Evolutionary conservation across 352 stramenopile species (phyloP).

Genomic region (Phytophthora palmivora): DNA sequence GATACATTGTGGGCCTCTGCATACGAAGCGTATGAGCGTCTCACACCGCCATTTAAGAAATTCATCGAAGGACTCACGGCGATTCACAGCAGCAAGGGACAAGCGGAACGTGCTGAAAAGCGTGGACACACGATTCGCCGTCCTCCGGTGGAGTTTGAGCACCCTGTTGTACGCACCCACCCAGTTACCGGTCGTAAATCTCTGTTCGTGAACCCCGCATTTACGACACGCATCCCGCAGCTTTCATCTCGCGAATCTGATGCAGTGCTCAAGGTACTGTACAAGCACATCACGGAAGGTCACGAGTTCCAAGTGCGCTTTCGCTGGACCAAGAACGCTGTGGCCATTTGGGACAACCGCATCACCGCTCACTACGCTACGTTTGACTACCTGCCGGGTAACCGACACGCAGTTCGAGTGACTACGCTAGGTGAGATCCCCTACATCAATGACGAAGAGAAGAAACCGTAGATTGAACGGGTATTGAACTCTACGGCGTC

Average conservation of each 20-base stretch:
- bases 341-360: slow-evolving; percentile 25
- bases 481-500: not conserved
- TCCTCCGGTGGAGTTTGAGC: slow-evolving; percentile 42
- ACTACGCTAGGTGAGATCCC: slow-evolving; percentile 27
- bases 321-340: slow-evolving; percentile 25
- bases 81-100: slow-evolving; percentile 53
- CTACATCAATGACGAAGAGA: slow-evolving; percentile 3
- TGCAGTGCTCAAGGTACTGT: slow-evolving; percentile 20
- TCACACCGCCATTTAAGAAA: slow-evolving; percentile 45
- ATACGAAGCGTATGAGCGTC: slow-evolving; percentile 55
- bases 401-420: slow-evolving; percentile 25
- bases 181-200: slow-evolving; percentile 25
- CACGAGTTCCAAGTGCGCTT: slow-evolving; percentile 29
- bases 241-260: slow-evolving; percentile 47
- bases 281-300: slow-evolving; percentile 25
- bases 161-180: slow-evolving; percentile 52
- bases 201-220: slow-evolving; percentile 49
- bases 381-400: slow-evolving; percentile 28
- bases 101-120: slow-evolving; percentile 35
- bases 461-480: slow-evolving; percentile 3
- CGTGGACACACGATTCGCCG: slow-evolving; percentile 41
- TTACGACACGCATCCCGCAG: slow-evolving; percentile 48
- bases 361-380: slow-evolving; percentile 24
- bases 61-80: slow-evolving; percentile 49
- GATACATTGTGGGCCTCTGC: slow-evolving; percentile 52